Conservation (phyloP, 805 yeast species). For the Tetrapisispora taiwanensis region DNA sequence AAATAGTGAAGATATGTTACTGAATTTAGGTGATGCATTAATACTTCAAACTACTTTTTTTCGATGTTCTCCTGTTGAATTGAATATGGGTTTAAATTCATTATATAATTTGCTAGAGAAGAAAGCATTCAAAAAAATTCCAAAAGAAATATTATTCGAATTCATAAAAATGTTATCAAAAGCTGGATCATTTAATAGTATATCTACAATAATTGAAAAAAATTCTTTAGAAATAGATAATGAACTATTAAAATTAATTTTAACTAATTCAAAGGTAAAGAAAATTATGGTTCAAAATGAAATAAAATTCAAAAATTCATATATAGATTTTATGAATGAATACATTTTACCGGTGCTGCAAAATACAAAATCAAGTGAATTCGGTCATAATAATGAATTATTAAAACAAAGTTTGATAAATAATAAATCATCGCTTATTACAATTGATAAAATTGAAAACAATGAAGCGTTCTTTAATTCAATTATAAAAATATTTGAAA, state of each 20-base stretch:
- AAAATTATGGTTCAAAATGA: neutral
- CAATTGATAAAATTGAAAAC: neutral
- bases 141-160: neutral
- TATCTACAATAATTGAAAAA: neutral
- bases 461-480: neutral
- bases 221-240: neutral
- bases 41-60: neutral
- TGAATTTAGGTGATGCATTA: neutral
- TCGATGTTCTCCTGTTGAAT: neutral
- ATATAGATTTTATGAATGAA: neutral
- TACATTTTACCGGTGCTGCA: neutral
- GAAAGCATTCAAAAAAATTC: no score
- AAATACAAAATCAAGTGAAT: no score
- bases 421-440: neutral
- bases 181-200: neutral
- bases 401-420: neutral
- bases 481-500: neutral
- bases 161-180: neutral
- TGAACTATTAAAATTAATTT: neutral
- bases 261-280: neutral
- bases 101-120: neutral
- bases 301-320: neutral
- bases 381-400: neutral
- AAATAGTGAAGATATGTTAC: conserved; percentile 7
- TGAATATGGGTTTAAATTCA: neutral